Percentiles rank a stretch among this genome's conserved stretches.
phyloP scores from a whole-genome alignment of 805 yeast species.

The Groenewaldozyma salmanticensis region DNA sequence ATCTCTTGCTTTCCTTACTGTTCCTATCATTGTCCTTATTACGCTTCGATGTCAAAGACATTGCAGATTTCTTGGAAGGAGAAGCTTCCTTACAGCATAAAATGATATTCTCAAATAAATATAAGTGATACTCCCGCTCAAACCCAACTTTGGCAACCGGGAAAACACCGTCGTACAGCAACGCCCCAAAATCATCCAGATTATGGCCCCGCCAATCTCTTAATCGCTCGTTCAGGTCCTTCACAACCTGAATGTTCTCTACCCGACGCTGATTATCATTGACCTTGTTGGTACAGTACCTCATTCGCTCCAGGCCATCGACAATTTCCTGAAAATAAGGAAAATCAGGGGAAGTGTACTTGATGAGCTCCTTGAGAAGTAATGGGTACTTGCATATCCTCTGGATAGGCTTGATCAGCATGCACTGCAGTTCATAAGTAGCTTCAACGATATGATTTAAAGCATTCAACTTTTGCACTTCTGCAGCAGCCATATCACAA shows the following conservation, averaged over 20 bases:
- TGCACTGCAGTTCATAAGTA: conserved; percentile 80
- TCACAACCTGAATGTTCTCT: conserved; percentile 68
- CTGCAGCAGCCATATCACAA: conserved; percentile 61
- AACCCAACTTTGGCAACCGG: conserved; percentile 36
- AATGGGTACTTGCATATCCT: conserved; percentile 93
- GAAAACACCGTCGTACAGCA: conserved; percentile 64
- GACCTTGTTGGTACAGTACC: conserved; percentile 75
- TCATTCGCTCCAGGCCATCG: conserved; percentile 62
- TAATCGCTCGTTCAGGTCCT: conserved; percentile 63
- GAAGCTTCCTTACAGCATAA: conserved; percentile 53
- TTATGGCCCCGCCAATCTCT: conserved; percentile 90
- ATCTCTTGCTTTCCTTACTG: conserved; percentile 14
- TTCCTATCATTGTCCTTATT: conserved; percentile 5
- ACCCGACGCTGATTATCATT: conserved; percentile 91
- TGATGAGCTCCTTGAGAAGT: conserved; percentile 59
- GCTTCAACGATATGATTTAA: conserved; percentile 62
- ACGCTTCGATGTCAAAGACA: conserved; percentile 8
- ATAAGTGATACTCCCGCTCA: conserved; percentile 84
- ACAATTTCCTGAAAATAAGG: conserved; percentile 57
- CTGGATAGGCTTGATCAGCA: conserved; percentile 89
- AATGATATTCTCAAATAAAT: conserved; percentile 67
- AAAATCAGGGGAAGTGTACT: conserved; percentile 45
- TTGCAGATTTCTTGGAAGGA: conserved; percentile 32
- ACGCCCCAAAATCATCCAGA: conserved; percentile 71
- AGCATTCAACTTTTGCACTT: conserved; percentile 33